A percentile compares a stretch with the other conserved stretches of the same genome.
Evolutionary conservation across 179 eudicot genomes (phyloP).

Genomic region (Silene vulgaris): DNA sequence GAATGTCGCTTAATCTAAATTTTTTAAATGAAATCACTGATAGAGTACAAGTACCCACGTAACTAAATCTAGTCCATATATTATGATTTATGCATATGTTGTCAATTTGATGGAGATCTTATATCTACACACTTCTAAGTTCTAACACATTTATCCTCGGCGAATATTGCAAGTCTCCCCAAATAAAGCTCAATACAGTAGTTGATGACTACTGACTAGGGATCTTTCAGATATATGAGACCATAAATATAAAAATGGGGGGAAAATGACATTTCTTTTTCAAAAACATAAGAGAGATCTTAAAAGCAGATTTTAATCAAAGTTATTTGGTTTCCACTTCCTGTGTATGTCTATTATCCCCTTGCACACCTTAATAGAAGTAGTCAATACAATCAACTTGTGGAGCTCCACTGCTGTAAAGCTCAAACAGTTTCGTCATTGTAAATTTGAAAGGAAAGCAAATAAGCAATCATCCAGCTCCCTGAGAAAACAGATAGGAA

Average conservation of each 20-base stretch:
- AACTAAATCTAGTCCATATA: neutral
- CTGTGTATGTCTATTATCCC: neutral
- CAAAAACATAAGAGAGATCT: too few species aligned
- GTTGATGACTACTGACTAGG: neutral
- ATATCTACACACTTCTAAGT: neutral
- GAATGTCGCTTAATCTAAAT: neutral
- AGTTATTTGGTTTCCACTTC: too few species aligned
- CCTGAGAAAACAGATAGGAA: constrained; percentile 1
- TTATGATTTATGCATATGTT: too few species aligned
- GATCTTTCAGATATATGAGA: neutral
- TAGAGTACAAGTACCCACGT: constrained; percentile 2
- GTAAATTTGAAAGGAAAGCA: neutral
- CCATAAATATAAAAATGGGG: too few species aligned
- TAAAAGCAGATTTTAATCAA: too few species aligned
- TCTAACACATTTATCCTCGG: neutral
- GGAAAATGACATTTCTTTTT: too few species aligned
- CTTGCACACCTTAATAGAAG: constrained; percentile 12
- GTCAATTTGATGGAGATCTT: neutral
- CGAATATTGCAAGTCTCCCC: neutral
- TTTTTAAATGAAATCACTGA: neutral
- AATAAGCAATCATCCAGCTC: neutral
- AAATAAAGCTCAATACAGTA: neutral
- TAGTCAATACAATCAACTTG: neutral
- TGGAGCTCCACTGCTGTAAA: constrained; percentile 9
- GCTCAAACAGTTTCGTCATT: neutral